These are phyloP conservation scores for Apiotrichum siamense DNA, from an alignment of 1,284 basidiomycete species.

Conservation along the genomic window DNA sequence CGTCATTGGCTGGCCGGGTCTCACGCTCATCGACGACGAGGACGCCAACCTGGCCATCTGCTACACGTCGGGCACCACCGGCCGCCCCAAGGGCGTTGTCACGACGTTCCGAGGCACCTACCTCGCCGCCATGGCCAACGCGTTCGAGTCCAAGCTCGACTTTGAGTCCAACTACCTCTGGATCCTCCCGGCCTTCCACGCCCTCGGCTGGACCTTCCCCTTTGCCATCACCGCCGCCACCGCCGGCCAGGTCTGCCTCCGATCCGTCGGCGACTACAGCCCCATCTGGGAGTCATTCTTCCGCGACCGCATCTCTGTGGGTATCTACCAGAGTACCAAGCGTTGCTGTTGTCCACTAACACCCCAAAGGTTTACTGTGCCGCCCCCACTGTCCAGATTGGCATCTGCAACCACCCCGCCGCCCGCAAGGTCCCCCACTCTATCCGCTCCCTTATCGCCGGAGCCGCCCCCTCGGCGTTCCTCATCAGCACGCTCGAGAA, in stretches of 20 bases:
- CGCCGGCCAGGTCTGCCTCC: slow-evolving; percentile 15
- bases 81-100: slow-evolving; percentile 18
- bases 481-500: slow-evolving; percentile 19
- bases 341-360: too few relatives aligned
- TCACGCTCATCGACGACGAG: slow-evolving; percentile 18
- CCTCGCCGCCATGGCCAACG: slow-evolving; percentile 15
- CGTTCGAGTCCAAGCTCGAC: slow-evolving; percentile 9
- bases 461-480: slow-evolving; percentile 13
- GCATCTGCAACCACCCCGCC: slow-evolving; percentile 15
- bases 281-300: slow-evolving; percentile 15
- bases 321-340: too few relatives aligned
- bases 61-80: slow-evolving; percentile 20
- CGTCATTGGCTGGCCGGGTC: slow-evolving; percentile 10
- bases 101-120: slow-evolving; percentile 17
- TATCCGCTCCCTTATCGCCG: slow-evolving; percentile 14
- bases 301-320: slow-evolving; percentile 9
- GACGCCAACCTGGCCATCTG: slow-evolving; percentile 16
- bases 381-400: slow-evolving; percentile 18
- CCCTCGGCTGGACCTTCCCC: slow-evolving; percentile 18
- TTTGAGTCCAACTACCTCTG: slow-evolving; percentile 31
- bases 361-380: slow-evolving; percentile 7
- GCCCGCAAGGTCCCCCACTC: slow-evolving; percentile 7
- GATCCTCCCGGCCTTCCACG: slow-evolving; percentile 25
- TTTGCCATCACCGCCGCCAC: slow-evolving; percentile 11
- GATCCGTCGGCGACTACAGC: slow-evolving; percentile 16